Percentiles rank a stretch among this genome's conserved stretches.
Conservation (phyloP, 495 filamentous ascomycete species). For the Pseudotulostoma volvatum region DNA sequence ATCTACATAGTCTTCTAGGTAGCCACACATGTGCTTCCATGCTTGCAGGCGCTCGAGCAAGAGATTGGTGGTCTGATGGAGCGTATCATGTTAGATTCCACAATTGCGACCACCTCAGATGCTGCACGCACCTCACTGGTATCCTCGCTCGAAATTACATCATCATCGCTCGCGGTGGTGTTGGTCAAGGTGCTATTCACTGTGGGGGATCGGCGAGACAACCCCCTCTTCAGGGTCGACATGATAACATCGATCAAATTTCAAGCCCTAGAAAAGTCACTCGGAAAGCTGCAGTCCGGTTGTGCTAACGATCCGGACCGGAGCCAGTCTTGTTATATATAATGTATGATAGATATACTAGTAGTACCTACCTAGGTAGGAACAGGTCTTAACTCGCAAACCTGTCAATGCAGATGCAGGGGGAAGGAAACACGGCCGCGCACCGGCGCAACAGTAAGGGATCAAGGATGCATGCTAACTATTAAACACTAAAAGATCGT, state of each 20-base stretch:
- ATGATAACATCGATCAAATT: constrained; percentile 6
- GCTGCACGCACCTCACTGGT: constrained; percentile 49
- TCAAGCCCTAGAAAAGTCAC: too few species aligned
- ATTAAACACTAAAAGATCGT: too few species aligned
- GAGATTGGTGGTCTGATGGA: constrained; percentile 48
- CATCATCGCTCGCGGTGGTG: constrained; percentile 34
- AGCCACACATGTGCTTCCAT: constrained; percentile 86
- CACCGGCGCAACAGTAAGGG: too few species aligned
- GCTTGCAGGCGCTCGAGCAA: constrained; percentile 75
- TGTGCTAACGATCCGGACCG: too few species aligned
- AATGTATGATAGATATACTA: too few species aligned
- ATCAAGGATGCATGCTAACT: too few species aligned
- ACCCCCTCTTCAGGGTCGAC: constrained; percentile 24
- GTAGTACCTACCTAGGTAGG: too few species aligned
- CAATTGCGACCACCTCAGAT: constrained; percentile 5
- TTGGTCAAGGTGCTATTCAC: constrained; percentile 34
- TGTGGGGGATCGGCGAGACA: constrained; percentile 42
- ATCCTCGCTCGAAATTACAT: constrained; percentile 62
- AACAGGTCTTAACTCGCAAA: too few species aligned
- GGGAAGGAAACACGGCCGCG: too few species aligned
- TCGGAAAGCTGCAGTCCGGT: too few species aligned
- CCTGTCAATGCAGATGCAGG: too few species aligned
- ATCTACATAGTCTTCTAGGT: constrained; percentile 76
- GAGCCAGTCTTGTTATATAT: too few species aligned
- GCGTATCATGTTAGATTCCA: not conserved